Evolutionary conservation across 176 grass and related monocot genomes (phyloP).

Genomic region (Carex kokanica): DNA sequence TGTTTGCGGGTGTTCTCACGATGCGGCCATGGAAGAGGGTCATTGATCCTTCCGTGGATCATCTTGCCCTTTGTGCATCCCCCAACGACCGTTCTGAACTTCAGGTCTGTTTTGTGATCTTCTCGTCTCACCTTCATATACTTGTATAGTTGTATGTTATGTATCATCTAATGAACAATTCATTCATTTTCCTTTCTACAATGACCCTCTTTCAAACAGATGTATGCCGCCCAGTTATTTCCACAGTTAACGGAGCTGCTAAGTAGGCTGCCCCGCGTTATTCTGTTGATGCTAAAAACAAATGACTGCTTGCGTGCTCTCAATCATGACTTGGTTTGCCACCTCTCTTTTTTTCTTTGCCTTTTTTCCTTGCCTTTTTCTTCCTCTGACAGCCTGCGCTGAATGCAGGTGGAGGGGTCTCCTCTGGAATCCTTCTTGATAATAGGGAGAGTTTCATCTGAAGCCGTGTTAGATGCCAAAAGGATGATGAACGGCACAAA

Average conservation of each 20-base stretch:
- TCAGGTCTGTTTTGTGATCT: slow-evolving; percentile 39
- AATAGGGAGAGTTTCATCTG: slow-evolving; percentile 63
- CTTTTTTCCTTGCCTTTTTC: neutral
- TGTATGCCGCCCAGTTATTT: slow-evolving; percentile 74
- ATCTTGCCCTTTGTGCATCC: slow-evolving; percentile 52
- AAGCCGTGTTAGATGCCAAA: slow-evolving; percentile 70
- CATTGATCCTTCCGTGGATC: slow-evolving; percentile 78
- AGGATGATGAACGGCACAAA: slow-evolving; percentile 32
- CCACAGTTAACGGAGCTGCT: slow-evolving; percentile 84
- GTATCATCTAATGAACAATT: neutral
- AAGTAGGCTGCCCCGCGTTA: slow-evolving; percentile 74
- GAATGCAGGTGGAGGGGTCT: slow-evolving; percentile 52
- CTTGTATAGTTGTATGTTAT: neutral
- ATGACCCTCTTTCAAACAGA: slow-evolving; percentile 35
- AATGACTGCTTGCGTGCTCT: slow-evolving; percentile 89
- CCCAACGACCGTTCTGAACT: slow-evolving; percentile 62
- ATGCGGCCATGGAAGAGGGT: slow-evolving; percentile 91
- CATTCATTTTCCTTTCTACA: slow-evolving; percentile 12
- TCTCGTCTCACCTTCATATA: neutral
- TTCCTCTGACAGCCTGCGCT: neutral
- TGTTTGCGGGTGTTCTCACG: slow-evolving; percentile 89
- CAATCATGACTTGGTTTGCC: slow-evolving; percentile 75
- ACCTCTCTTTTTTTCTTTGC: neutral
- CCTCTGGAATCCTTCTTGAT: slow-evolving; percentile 65
- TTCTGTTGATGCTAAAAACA: slow-evolving; percentile 97